Percentiles rank a stretch among this genome's conserved stretches.
Conservation (phyloP, 1,284 basidiomycete species). For the Pseudozyma pruni region DNA sequence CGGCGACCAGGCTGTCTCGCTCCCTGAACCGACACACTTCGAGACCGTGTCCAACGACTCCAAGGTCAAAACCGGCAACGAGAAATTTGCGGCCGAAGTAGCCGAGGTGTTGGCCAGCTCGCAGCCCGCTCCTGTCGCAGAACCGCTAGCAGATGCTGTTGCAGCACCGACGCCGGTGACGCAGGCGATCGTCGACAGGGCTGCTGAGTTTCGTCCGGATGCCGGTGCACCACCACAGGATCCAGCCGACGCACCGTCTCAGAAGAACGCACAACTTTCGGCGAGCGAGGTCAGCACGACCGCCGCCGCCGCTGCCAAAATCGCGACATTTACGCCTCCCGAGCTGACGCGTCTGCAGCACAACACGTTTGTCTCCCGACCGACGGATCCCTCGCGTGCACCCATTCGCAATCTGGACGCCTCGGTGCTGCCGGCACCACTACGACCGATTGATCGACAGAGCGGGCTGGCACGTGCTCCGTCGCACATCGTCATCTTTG, state of each 20-base stretch:
- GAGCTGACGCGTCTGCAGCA: conserved; percentile 29
- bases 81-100: conserved; percentile 15
- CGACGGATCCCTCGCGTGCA: conserved; percentile 17
- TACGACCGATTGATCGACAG: conserved; percentile 20
- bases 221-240: not conserved
- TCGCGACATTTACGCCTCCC: conserved; percentile 19
- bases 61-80: not conserved
- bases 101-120: conserved; percentile 13
- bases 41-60: not conserved
- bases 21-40: not conserved
- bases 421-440: conserved; percentile 20
- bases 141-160: conserved; percentile 3
- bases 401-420: conserved; percentile 15
- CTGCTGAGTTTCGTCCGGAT: not conserved
- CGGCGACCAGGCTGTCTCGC: no score
- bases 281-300: conserved; percentile 1
- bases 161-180: conserved; percentile 16
- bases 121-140: conserved; percentile 2
- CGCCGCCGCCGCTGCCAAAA: conserved; percentile 13
- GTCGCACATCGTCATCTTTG: conserved; percentile 52
- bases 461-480: conserved; percentile 8
- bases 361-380: conserved; percentile 38
- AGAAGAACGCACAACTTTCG: not conserved
- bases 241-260: not conserved
- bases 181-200: conserved; percentile 6